Conservation (phyloP, 495 filamentous ascomycete genomes). For the Jackrogersella minutella region DNA sequence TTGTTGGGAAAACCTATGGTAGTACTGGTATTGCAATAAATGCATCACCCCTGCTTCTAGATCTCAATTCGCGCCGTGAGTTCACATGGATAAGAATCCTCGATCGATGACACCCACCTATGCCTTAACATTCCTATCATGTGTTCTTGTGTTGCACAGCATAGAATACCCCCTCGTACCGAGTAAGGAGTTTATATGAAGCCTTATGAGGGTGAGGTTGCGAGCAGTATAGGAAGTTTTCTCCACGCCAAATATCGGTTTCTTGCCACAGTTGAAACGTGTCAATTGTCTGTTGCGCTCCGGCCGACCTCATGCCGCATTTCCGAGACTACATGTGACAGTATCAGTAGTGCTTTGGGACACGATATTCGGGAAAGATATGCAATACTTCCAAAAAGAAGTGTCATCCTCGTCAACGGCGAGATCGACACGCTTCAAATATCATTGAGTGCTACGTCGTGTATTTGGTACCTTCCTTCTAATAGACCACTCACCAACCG, state of each 20-base stretch:
- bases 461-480: neutral
- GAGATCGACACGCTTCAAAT: conserved; percentile 1
- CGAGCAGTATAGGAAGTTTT: neutral
- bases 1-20: neutral
- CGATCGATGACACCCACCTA: neutral
- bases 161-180: neutral
- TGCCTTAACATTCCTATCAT: neutral
- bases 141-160: conserved; percentile 1
- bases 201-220: neutral
- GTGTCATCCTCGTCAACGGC: conserved; percentile 8
- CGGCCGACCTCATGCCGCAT: conserved; percentile 3
- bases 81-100: neutral
- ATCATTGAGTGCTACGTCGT: neutral
- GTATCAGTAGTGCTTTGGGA: neutral
- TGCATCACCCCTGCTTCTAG: conserved; percentile 1
- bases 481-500: neutral
- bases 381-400: conserved; percentile 9
- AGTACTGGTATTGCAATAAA: neutral
- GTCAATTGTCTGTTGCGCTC: conserved; percentile 5
- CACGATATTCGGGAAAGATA: neutral
- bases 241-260: neutral
- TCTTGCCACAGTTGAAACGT: conserved; percentile 4
- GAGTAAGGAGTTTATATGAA: conserved; percentile 1
- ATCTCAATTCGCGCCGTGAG: conserved; percentile 7
- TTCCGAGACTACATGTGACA: neutral